These are phyloP conservation scores for Scutellaria minor DNA, from an alignment of 257 asterid species.

Conservation along the genomic window DNA sequence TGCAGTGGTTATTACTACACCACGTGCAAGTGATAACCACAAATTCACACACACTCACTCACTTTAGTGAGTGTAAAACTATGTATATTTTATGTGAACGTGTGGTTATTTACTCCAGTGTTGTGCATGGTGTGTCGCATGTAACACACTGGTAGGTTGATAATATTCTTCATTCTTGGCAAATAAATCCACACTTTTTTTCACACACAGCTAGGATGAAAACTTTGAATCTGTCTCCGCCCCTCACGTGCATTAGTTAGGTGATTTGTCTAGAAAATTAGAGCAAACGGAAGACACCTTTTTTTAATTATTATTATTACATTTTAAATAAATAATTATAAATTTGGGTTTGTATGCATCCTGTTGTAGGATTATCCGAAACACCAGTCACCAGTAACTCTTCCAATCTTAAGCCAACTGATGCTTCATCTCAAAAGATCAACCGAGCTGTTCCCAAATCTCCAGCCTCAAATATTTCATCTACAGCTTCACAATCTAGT, in stretches of 20 bases:
- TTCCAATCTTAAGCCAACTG: slow-evolving; percentile 43
- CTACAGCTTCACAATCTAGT: slow-evolving; percentile 56
- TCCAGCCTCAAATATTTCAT: slow-evolving; percentile 51
- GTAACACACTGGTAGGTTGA: neutral
- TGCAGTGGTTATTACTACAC: no score
- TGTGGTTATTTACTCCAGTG: no score
- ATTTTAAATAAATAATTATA: neutral
- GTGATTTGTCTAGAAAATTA: neutral
- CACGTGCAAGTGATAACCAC: no score
- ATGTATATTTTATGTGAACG: no score
- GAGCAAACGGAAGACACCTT: neutral
- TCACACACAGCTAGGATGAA: neutral
- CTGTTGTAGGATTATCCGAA: slow-evolving; percentile 47
- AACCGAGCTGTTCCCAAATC: slow-evolving; percentile 56
- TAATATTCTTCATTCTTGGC: neutral
- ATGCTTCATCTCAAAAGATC: slow-evolving; percentile 50
- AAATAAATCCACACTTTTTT: neutral
- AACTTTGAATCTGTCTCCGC: neutral
- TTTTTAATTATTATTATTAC: slow-evolving; percentile 7
- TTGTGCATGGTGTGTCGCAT: no score
- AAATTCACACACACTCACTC: no score
- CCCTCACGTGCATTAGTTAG: neutral
- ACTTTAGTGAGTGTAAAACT: no score
- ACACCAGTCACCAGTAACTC: slow-evolving; percentile 43
- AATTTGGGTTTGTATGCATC: neutral